Percentiles rank a stretch among this genome's conserved stretches.
Evolutionary conservation across 164 flowering plant species (phyloP).

Genomic region (Macadamia integrifolia): DNA sequence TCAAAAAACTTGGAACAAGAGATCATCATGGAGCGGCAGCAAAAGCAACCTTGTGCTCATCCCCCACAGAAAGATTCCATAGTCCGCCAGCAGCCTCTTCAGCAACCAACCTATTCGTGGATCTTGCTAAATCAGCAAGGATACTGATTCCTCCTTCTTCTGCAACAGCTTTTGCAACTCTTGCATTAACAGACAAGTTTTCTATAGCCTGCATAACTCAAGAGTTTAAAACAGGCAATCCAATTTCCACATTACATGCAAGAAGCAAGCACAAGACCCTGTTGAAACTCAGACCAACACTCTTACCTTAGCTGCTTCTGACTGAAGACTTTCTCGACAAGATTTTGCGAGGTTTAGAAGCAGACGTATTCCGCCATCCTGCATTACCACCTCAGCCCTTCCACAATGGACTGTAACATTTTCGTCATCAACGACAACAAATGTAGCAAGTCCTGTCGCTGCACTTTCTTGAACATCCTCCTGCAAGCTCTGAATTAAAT

Average conservation of each 20-base stretch:
- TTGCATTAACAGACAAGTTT: conserved; percentile 86
- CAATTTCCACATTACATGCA: neutral
- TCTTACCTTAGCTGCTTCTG: conserved; percentile 91
- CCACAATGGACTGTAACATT: conserved; percentile 77
- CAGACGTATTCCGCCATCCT: conserved; percentile 78
- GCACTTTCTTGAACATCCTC: conserved; percentile 99
- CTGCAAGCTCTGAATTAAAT: conserved; percentile 75
- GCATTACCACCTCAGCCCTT: conserved; percentile 91
- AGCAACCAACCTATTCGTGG: conserved; percentile 94
- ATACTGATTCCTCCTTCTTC: conserved; percentile 90
- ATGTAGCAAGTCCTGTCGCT: conserved; percentile 94
- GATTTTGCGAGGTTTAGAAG: conserved; percentile 80
- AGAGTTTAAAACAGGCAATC: neutral
- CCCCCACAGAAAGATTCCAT: conserved; percentile 98
- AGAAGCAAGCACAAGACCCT: neutral
- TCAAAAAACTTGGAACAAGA: neutral
- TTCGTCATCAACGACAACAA: conserved; percentile 95
- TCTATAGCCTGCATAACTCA: conserved; percentile 71
- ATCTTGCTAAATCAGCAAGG: conserved; percentile 82
- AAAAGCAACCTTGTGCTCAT: conserved; percentile 86
- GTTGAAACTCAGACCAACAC: neutral
- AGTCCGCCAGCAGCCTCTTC: conserved; percentile 99
- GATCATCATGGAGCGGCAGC: neutral
- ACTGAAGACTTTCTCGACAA: conserved; percentile 89
- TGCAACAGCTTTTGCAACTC: conserved; percentile 95